Percentiles rank a stretch among this genome's conserved stretches.
Conservation (phyloP, 2,329 filamentous ascomycete genomes). For the Pseudocercospora fuligena region DNA sequence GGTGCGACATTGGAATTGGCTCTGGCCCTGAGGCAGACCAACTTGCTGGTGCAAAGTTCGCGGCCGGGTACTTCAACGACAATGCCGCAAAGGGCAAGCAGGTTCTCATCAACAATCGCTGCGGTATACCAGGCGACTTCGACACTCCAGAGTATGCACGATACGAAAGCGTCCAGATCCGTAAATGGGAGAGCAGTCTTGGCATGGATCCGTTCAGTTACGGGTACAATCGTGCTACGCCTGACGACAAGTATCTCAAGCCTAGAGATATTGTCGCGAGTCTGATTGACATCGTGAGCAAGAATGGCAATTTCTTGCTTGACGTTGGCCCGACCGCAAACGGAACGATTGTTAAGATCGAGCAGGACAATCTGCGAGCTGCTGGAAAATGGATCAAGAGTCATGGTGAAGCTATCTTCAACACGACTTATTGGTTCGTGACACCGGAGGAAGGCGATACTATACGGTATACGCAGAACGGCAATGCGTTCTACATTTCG, state of each 20-base stretch:
- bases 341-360: slow-evolving; percentile 58
- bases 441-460: slow-evolving; percentile 49
- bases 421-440: slow-evolving; percentile 61
- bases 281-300: slow-evolving; percentile 39
- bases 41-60: slow-evolving; percentile 42
- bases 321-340: slow-evolving; percentile 56
- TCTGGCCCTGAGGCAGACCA: slow-evolving; percentile 36
- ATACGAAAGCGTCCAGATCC: slow-evolving; percentile 55
- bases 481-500: slow-evolving; percentile 59
- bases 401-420: slow-evolving; percentile 62
- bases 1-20: slow-evolving; percentile 43
- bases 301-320: slow-evolving; percentile 41
- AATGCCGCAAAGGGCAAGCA: slow-evolving; percentile 49
- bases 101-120: slow-evolving; percentile 62
- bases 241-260: slow-evolving; percentile 36
- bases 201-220: slow-evolving; percentile 66
- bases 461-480: slow-evolving; percentile 58
- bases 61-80: slow-evolving; percentile 50
- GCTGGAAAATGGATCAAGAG: slow-evolving; percentile 60
- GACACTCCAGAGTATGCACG: slow-evolving; percentile 65
- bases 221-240: slow-evolving; percentile 63
- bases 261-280: slow-evolving; percentile 32
- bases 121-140: slow-evolving; percentile 62
- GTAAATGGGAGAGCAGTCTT: slow-evolving; percentile 65
- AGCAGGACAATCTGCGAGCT: slow-evolving; percentile 53